A percentile compares a stretch with the other conserved stretches of the same genome.
phyloP scores from a whole-genome alignment of 257 asterid species.

The Phtheirospermum japonicum region DNA sequence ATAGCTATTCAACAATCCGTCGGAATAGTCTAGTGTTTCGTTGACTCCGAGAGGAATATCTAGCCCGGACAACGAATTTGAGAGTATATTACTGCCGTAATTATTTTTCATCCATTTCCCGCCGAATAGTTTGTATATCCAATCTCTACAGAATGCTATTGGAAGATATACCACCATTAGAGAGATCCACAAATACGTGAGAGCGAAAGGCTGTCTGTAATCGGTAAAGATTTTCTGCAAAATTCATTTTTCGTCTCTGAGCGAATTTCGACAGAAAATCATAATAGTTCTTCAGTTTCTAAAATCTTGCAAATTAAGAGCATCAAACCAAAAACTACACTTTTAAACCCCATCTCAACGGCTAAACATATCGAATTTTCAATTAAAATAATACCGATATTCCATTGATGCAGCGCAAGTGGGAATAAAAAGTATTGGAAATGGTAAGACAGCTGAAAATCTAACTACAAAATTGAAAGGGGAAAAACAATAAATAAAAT shows the following conservation, averaged over 20 bases:
- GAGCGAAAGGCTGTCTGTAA: constrained; percentile 75
- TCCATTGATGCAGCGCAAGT: no score
- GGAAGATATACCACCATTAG: constrained; percentile 74
- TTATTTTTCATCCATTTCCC: constrained; percentile 32
- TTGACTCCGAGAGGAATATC: constrained; percentile 31
- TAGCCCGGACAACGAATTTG: constrained; percentile 25
- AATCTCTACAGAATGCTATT: constrained; percentile 60
- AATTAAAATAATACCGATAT: no score
- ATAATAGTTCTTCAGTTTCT: not conserved
- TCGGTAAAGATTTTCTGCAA: constrained; percentile 66
- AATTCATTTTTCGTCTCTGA: constrained; percentile 17
- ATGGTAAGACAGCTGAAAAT: constrained; percentile 1
- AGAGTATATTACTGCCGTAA: constrained; percentile 28
- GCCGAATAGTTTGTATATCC: constrained; percentile 36
- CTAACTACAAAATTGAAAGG: not conserved
- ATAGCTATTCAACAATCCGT: constrained; percentile 42
- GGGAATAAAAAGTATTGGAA: no score
- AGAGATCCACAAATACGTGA: constrained; percentile 75
- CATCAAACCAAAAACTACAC: not conserved
- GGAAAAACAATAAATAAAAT: not conserved
- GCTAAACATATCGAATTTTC: no score
- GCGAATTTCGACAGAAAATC: not conserved
- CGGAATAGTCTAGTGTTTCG: constrained; percentile 35
- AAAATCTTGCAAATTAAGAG: not conserved
- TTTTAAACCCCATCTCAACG: not conserved